phyloP scores from a whole-genome alignment of 2,329 filamentous ascomycete genomes.

The Cytospora leucostoma region DNA sequence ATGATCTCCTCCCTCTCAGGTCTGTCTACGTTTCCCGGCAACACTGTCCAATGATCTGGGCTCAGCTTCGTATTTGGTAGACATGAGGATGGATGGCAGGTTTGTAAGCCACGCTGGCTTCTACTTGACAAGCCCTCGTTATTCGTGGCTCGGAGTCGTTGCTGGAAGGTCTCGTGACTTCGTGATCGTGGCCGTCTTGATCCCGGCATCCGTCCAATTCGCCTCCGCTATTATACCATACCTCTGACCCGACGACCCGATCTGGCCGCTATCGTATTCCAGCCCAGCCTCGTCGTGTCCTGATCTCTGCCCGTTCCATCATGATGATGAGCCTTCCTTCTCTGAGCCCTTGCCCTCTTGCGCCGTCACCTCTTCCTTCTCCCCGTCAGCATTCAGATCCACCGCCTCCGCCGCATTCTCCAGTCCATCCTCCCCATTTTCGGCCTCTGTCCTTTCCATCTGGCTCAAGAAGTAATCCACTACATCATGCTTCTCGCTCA shows the following conservation, averaged over 20 bases:
- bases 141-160: not conserved
- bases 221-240: not conserved
- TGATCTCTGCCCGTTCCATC: not conserved
- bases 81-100: not conserved
- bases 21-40: not conserved
- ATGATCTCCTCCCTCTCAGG: not conserved
- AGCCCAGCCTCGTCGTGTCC: not conserved
- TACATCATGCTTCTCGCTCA: conserved; percentile 67
- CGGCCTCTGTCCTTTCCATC: conserved; percentile 49
- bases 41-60: not conserved
- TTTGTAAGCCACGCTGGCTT: not conserved
- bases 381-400: conserved; percentile 40
- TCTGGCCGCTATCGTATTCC: not conserved
- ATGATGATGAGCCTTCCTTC: conserved; percentile 14
- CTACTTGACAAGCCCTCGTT: not conserved
- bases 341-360: not conserved
- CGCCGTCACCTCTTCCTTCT: conserved; percentile 27
- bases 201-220: not conserved
- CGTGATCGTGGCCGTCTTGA: conserved; percentile 1
- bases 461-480: conserved; percentile 61
- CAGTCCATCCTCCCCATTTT: conserved; percentile 49
- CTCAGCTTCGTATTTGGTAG: not conserved
- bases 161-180: not conserved
- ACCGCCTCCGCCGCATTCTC: conserved; percentile 41
- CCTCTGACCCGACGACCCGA: too few relatives aligned